phyloP scores from a whole-genome alignment of 108 stramenopile species.

The Nitzschia sp. region DNA sequence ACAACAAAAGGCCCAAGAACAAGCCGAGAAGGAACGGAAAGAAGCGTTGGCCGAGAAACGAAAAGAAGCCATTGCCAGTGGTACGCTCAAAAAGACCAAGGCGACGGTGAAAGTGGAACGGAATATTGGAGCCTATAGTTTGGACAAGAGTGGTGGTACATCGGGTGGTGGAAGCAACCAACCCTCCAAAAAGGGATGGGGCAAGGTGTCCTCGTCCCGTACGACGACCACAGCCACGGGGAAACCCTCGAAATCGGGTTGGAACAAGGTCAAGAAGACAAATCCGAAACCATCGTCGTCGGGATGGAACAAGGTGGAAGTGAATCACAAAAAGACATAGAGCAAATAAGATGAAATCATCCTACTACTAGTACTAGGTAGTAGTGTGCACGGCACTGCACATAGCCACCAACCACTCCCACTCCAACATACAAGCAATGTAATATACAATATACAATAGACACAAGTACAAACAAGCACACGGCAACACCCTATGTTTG shows the following conservation, averaged over 20 bases:
- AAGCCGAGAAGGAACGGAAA: slow-evolving; percentile 4
- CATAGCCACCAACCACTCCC: no score
- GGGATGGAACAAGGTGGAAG: slow-evolving; percentile 18
- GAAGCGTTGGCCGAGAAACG: slow-evolving; percentile 2
- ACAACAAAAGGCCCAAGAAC: slow-evolving; percentile 3
- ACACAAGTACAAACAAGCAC: no score
- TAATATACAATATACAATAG: no score
- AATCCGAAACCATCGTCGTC: slow-evolving; percentile 5
- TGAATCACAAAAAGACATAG: background rate
- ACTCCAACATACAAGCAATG: no score
- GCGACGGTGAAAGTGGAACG: slow-evolving; percentile 17
- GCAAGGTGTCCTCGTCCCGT: slow-evolving; percentile 1
- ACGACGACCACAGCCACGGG: background rate
- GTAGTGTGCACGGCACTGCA: no score
- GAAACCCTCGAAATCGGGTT: background rate
- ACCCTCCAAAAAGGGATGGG: background rate
- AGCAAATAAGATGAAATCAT: background rate
- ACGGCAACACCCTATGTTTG: no score
- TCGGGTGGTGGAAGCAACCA: background rate
- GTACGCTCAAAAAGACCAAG: background rate
- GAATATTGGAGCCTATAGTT: slow-evolving; percentile 13
- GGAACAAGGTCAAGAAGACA: slow-evolving; percentile 3
- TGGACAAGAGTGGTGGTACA: background rate
- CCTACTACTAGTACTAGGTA: no score
- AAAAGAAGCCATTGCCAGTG: slow-evolving; percentile 1